Evolutionary conservation across 2,329 filamentous ascomycete genomes (phyloP).

Genomic region (Parastagonospora nodorum): DNA sequence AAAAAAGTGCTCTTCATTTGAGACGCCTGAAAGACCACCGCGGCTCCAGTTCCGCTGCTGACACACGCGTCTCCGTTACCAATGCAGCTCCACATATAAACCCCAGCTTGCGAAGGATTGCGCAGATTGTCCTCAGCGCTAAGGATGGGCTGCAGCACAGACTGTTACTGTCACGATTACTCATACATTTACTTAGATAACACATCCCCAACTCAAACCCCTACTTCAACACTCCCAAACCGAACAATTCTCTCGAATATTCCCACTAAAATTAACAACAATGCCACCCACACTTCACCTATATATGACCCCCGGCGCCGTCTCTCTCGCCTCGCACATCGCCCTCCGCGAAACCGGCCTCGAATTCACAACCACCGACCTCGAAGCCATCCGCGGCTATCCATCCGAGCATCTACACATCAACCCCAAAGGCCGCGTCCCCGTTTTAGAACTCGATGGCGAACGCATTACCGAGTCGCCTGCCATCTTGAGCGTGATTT

Average conservation of each 20-base stretch:
- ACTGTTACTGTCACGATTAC: too few relatives aligned
- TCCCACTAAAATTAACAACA: background rate
- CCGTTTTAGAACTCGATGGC: constrained; percentile 21
- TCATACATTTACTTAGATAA: too few relatives aligned
- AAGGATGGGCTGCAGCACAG: too few relatives aligned
- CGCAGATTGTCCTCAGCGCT: too few relatives aligned
- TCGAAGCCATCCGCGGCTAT: constrained; percentile 12
- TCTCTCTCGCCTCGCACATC: constrained; percentile 24
- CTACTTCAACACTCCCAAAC: background rate
- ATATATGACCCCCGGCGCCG: constrained; percentile 18
- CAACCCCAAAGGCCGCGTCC: constrained; percentile 29
- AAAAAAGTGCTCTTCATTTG: too few relatives aligned
- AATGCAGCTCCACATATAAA: too few relatives aligned
- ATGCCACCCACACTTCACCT: constrained; percentile 25
- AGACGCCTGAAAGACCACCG: too few relatives aligned
- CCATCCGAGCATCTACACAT: constrained; percentile 14
- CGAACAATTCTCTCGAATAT: background rate
- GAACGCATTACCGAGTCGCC: constrained; percentile 27
- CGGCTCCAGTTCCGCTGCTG: too few relatives aligned
- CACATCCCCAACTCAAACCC: too few relatives aligned
- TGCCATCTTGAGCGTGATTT: constrained; percentile 22
- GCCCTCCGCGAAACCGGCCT: constrained; percentile 19
- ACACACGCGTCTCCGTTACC: too few relatives aligned
- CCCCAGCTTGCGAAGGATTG: too few relatives aligned
- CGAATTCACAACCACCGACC: constrained; percentile 10